Evolutionary conservation across 129 eudicot species (phyloP), one percentile per base, ranked within the genome.

Genomic region (Artemisia tridentata): DNA sequence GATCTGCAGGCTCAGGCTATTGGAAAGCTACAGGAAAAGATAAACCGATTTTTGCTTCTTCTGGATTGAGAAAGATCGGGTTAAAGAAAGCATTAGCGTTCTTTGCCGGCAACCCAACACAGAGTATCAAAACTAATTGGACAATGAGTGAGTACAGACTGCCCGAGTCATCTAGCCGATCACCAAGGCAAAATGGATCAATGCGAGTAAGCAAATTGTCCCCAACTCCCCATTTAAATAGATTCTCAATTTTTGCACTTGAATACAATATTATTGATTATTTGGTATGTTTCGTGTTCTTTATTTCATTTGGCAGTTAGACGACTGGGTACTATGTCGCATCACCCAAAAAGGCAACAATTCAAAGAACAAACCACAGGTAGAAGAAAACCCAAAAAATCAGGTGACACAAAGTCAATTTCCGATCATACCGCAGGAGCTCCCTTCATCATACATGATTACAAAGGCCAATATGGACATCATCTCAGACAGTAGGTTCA

Each of bases 11-110:
- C 9, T 83, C 96, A 0, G 91, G 88, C 0, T 88, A 72, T 61
- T 88, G 95, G 90, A 88, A 88, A 63, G 95, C 95, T 11, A 88
- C 86, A 4, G 90, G 88, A 2, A 85, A 77, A 13, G 95, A 88
- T 56, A 83, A 76, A 76, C 84, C 88, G 15, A 83, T 88, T 41
- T 76, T 78, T 18, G 63, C 80, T 68, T 80, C 96, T 50, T 78
- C 82, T 0, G 85, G 83, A 17, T 71, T 75, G 53, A 81, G 78
- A 73, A 72, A 49, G 65, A 88, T 88, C 7, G 96, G 96, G 15
- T 74, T 85, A 54, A 85, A 88, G 69, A 88, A 88, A 63, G 76
- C 76, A 47, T 72, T 88, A 7, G 86, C 83, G 2, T 88, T 88
- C 61, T 85, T 81, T 63, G 46, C 29, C 0, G 91, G 96, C 46